phyloP scores from a whole-genome alignment of 139 green algal species.

The Chlorella sp. region DNA sequence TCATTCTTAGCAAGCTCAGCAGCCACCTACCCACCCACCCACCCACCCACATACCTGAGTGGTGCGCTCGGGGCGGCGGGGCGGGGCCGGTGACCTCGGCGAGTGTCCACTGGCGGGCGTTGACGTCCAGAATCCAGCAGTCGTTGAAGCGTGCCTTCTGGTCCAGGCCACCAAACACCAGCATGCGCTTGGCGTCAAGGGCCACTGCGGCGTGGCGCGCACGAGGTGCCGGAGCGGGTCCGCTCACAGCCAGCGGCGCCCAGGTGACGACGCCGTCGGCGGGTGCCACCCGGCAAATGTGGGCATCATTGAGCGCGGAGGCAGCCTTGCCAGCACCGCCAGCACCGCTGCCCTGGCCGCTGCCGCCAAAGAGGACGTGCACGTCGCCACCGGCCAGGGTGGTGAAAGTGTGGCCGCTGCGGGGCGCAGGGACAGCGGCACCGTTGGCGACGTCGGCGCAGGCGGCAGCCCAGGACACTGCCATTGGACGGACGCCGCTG shows the following conservation, averaged over 20 bases:
- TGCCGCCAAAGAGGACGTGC: slow-evolving; percentile 81
- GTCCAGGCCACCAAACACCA: slow-evolving; percentile 86
- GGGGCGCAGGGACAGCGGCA: background rate
- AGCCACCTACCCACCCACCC: background rate
- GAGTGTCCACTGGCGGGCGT: slow-evolving; percentile 68
- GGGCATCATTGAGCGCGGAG: slow-evolving; percentile 78
- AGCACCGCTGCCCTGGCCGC: slow-evolving; percentile 33
- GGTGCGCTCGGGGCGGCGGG: slow-evolving; percentile 77
- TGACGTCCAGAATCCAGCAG: slow-evolving; percentile 76
- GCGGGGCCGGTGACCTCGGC: slow-evolving; percentile 45
- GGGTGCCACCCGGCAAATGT: slow-evolving; percentile 68
- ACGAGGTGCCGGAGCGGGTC: slow-evolving; percentile 62
- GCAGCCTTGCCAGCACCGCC: background rate
- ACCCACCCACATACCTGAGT: slow-evolving; percentile 63
- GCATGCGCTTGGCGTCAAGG: slow-evolving; percentile 68
- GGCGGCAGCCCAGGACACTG: background rate
- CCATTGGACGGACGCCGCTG: background rate
- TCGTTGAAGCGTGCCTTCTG: slow-evolving; percentile 80
- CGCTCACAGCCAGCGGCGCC: background rate
- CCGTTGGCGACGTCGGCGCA: background rate
- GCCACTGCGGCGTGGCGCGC: slow-evolving; percentile 74
- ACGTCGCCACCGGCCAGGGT: slow-evolving; percentile 55
- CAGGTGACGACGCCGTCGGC: slow-evolving; percentile 59
- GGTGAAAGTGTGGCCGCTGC: slow-evolving; percentile 84
- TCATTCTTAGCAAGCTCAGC: background rate